Conservation (phyloP, 495 filamentous ascomycete species). For the Daldinia childiae region DNA sequence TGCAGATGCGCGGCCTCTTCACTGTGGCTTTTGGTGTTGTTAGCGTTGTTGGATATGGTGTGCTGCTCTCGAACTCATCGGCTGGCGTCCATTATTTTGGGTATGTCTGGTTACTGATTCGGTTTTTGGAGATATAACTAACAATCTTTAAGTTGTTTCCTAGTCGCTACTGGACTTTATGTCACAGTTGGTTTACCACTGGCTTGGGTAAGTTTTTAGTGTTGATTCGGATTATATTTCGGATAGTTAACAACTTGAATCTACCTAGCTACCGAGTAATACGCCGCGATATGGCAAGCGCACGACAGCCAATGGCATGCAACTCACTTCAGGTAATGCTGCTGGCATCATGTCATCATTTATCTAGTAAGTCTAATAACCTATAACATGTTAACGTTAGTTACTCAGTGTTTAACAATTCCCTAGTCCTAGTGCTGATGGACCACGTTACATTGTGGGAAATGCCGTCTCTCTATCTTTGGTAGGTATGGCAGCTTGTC, state of each 20-base stretch:
- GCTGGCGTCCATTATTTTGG: slow-evolving; percentile 73
- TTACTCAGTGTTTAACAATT: slow-evolving; percentile 18
- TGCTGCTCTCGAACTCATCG: slow-evolving; percentile 67
- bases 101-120: slow-evolving; percentile 26
- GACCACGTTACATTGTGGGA: slow-evolving; percentile 60
- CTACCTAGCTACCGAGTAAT: slow-evolving; percentile 54
- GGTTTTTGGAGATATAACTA: not conserved
- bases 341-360: slow-evolving; percentile 76
- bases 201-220: slow-evolving; percentile 63
- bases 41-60: slow-evolving; percentile 72
- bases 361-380: slow-evolving; percentile 55
- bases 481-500: slow-evolving; percentile 56
- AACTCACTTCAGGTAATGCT: slow-evolving; percentile 74
- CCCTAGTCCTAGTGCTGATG: slow-evolving; percentile 49
- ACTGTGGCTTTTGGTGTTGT: slow-evolving; percentile 65
- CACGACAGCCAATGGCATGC: slow-evolving; percentile 73
- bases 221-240: not conserved
- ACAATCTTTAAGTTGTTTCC: slow-evolving; percentile 64
- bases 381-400: not conserved
- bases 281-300: slow-evolving; percentile 76
- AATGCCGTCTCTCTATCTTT: slow-evolving; percentile 65
- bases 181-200: slow-evolving; percentile 74
- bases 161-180: slow-evolving; percentile 77
- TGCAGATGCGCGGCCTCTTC: slow-evolving; percentile 69
- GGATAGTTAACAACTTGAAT: slow-evolving; percentile 7